These are phyloP conservation scores for Aspergillus taichungensis DNA, from an alignment of 495 filamentous ascomycete genomes.

Conservation along the genomic window DNA sequence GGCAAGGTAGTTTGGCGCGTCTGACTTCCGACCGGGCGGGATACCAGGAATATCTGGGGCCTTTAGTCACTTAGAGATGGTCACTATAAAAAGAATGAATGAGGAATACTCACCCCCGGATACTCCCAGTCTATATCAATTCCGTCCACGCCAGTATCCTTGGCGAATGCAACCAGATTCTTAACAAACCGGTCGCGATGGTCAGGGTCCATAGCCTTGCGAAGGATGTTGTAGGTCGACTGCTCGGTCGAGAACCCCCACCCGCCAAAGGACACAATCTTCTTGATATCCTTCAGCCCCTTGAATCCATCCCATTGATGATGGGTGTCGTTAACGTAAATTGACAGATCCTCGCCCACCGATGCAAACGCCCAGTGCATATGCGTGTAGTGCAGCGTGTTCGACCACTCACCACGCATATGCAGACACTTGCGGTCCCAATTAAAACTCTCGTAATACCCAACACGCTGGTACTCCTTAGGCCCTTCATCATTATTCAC, in stretches of 20 bases:
- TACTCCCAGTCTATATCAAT: conserved; percentile 38
- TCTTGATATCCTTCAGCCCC: conserved; percentile 15
- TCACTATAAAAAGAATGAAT: neutral
- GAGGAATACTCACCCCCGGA: conserved; percentile 9
- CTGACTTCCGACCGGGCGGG: conserved; percentile 5
- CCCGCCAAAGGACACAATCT: conserved; percentile 38
- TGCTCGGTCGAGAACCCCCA: conserved; percentile 36
- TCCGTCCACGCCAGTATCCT: conserved; percentile 26
- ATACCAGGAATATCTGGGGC: conserved; percentile 27
- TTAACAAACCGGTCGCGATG: conserved; percentile 10
- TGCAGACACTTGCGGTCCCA: conserved; percentile 10
- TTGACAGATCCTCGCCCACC: conserved; percentile 6
- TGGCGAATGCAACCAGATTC: conserved; percentile 27
- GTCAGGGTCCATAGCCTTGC: conserved; percentile 15
- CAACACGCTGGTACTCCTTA: neutral
- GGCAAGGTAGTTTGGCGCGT: too few species aligned
- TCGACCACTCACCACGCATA: conserved; percentile 3
- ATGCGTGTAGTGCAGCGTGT: conserved; percentile 12
- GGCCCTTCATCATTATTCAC: conserved; percentile 8
- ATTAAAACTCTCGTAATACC: conserved; percentile 11
- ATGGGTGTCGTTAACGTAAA: conserved; percentile 8
- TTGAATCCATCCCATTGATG: conserved; percentile 16
- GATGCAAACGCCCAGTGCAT: conserved; percentile 9
- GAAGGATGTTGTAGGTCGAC: conserved; percentile 28
- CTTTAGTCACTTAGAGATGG: too few species aligned